Conservation (phyloP, 805 yeast genomes). For the Starmerella davenportii region DNA sequence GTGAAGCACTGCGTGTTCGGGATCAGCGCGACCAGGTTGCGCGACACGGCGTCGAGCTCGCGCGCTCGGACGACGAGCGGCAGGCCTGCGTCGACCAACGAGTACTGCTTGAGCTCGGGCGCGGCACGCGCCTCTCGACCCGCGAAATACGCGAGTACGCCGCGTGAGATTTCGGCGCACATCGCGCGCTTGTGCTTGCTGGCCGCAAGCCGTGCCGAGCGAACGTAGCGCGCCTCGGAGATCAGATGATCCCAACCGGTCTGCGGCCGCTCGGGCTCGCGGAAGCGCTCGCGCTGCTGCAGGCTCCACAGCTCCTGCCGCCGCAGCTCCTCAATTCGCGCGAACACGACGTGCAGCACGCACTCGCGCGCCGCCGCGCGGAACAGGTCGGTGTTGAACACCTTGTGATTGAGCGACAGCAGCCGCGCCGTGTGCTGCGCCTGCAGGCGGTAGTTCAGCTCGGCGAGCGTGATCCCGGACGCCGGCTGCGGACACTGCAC, state of each 20-base stretch:
- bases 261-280: constrained; percentile 41
- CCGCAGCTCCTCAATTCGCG: constrained; percentile 81
- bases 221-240: constrained; percentile 71
- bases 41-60: constrained; percentile 6
- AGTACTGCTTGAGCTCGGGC: not conserved
- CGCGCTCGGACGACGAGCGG: constrained; percentile 2
- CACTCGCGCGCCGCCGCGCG: constrained; percentile 80
- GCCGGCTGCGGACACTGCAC: constrained; percentile 2
- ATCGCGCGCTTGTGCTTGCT: constrained; percentile 51
- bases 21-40: constrained; percentile 10
- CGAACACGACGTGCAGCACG: constrained; percentile 70
- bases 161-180: constrained; percentile 51
- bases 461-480: constrained; percentile 44
- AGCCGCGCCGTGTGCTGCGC: constrained; percentile 69
- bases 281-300: constrained; percentile 56
- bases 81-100: constrained; percentile 9
- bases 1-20: constrained; percentile 11
- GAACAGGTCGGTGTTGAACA: constrained; percentile 65
- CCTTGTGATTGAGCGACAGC: constrained; percentile 71
- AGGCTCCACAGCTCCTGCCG: constrained; percentile 79
- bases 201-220: constrained; percentile 56
- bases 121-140: not conserved
- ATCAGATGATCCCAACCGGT: constrained; percentile 59
- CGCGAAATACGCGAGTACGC: constrained; percentile 58
- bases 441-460: constrained; percentile 71